Conservation (phyloP, 2,329 filamentous ascomycete species). For the Cordyceps farinosa region DNA sequence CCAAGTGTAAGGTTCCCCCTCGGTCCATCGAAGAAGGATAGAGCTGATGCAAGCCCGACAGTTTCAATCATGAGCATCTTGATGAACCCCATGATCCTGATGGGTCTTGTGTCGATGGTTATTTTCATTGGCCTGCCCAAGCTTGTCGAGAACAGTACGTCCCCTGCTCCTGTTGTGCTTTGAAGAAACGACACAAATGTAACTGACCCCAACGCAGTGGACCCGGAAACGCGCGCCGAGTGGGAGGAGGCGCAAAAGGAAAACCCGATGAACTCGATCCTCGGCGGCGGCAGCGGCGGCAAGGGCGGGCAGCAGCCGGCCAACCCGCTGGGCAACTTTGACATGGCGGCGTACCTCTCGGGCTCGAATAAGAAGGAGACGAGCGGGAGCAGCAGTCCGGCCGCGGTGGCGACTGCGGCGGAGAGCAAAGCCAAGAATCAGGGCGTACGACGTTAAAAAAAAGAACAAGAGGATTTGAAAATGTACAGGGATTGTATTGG, state of each 20-base stretch:
- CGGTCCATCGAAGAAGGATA: neutral
- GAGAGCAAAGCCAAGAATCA: conserved; percentile 36
- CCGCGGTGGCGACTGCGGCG: conserved; percentile 26
- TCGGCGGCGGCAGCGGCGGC: conserved; percentile 36
- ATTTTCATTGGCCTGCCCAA: conserved; percentile 93
- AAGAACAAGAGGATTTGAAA: neutral
- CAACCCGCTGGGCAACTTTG: conserved; percentile 53
- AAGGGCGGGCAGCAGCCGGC: conserved; percentile 29
- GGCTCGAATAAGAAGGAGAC: conserved; percentile 47
- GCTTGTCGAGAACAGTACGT: conserved; percentile 89
- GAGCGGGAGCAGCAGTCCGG: neutral
- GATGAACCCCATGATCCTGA: conserved; percentile 95
- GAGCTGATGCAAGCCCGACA: conserved; percentile 34
- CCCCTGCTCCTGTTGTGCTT: neutral
- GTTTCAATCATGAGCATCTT: conserved; percentile 78
- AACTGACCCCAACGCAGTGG: conserved; percentile 58
- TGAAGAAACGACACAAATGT: conserved; percentile 17
- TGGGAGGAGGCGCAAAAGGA: conserved; percentile 87
- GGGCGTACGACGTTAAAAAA: conserved; percentile 36
- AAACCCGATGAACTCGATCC: conserved; percentile 60
- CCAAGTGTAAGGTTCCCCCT: conserved; percentile 58
- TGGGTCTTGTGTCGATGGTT: conserved; percentile 77
- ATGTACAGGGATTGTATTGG: neutral
- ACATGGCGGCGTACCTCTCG: conserved; percentile 61
- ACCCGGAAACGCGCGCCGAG: conserved; percentile 90